Conservation (phyloP, 257 asterid species). For the Ilex aquifolium region DNA sequence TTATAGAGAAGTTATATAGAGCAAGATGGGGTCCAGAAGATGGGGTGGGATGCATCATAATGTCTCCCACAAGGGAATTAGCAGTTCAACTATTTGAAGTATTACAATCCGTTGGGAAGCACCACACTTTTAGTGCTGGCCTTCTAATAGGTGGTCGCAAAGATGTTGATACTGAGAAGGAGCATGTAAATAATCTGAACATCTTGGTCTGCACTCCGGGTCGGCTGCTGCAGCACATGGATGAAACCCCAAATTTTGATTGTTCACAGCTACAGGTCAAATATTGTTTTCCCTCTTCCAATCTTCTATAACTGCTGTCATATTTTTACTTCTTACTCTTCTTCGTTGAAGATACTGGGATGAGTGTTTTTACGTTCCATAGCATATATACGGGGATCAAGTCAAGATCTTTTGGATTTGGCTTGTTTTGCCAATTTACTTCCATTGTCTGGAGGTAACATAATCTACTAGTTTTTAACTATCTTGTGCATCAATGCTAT, state of each 20-base stretch:
- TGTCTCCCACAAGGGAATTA: slow-evolving; percentile 96
- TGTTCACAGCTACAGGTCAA: slow-evolving; percentile 93
- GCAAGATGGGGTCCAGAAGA: slow-evolving; percentile 96
- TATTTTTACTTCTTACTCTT: too few relatives aligned
- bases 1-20: slow-evolving; percentile 70
- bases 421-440: too few relatives aligned
- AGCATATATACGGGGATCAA: too few relatives aligned
- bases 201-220: slow-evolving; percentile 97
- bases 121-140: slow-evolving; percentile 93
- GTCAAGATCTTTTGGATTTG: too few relatives aligned
- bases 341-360: too few relatives aligned
- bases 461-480: too few relatives aligned
- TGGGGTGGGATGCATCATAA: slow-evolving; percentile 90
- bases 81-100: slow-evolving; percentile 81
- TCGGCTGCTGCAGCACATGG: slow-evolving; percentile 99
- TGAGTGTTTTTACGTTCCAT: too few relatives aligned
- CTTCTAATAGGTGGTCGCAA: slow-evolving; percentile 94
- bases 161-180: slow-evolving; percentile 84
- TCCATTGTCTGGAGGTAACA: too few relatives aligned
- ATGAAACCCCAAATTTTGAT: slow-evolving; percentile 89
- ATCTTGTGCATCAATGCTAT: too few relatives aligned
- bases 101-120: slow-evolving; percentile 66
- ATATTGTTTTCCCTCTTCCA: not conserved
- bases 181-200: slow-evolving; percentile 67
- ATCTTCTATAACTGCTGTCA: too few relatives aligned